phyloP scores from a whole-genome alignment of 176 grass and related monocot genomes.

The Bonia amplexicaulis region DNA sequence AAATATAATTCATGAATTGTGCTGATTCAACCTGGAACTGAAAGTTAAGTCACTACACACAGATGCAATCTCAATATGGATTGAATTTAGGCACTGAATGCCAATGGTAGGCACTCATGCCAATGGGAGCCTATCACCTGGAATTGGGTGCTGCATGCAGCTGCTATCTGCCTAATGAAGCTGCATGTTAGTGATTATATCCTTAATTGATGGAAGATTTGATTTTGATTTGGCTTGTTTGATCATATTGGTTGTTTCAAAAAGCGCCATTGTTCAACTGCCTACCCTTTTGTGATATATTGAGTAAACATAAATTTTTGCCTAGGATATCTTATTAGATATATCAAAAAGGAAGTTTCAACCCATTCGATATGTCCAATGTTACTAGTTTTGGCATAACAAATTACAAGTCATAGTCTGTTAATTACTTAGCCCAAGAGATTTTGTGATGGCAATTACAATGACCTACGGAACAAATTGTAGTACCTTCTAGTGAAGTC shows the following conservation, averaged over 20 bases:
- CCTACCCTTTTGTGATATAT: background rate
- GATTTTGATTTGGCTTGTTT: background rate
- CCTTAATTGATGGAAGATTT: background rate
- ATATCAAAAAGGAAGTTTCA: background rate
- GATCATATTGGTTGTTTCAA: background rate
- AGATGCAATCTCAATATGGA: background rate
- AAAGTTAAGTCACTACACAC: background rate
- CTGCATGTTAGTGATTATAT: slow-evolving; percentile 3
- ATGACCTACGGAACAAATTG: background rate
- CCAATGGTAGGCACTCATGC: background rate
- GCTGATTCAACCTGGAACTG: slow-evolving; percentile 12
- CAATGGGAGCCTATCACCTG: background rate
- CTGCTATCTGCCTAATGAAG: background rate
- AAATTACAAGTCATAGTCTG: background rate
- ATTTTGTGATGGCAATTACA: background rate
- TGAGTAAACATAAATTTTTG: background rate
- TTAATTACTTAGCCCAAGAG: background rate
- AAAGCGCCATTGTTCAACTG: background rate
- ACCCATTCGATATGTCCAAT: background rate
- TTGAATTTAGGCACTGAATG: background rate
- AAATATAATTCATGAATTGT: background rate
- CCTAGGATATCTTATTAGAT: background rate
- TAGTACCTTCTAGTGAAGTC: background rate
- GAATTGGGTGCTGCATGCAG: background rate
- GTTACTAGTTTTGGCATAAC: background rate